A percentile compares a stretch with the other conserved stretches of the same genome.
Evolutionary conservation across 2,329 filamentous ascomycete species (phyloP).

Genomic region (Aspergillus aculeatinus): DNA sequence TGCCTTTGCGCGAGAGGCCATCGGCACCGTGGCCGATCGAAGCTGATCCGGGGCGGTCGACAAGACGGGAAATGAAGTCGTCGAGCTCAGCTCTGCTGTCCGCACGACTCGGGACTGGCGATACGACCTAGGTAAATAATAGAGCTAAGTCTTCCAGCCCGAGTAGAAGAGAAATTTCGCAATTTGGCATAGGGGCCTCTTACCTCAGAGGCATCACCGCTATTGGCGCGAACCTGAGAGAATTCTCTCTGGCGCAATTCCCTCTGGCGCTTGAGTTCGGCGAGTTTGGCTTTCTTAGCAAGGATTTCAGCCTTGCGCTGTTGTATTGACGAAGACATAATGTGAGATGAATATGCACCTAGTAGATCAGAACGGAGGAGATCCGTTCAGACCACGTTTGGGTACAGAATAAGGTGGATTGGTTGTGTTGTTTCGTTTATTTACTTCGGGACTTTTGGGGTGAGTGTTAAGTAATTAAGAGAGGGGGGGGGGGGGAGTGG

Average conservation of each 20-base stretch:
- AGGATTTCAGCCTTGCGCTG: constrained; percentile 92
- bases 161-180: neutral
- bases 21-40: constrained; percentile 54
- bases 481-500: neutral
- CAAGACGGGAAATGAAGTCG: constrained; percentile 76
- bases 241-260: constrained; percentile 79
- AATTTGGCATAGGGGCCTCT: constrained; percentile 2
- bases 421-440: neutral
- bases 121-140: constrained; percentile 55
- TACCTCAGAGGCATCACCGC: constrained; percentile 72
- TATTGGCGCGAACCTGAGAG: constrained; percentile 65
- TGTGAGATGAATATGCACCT: constrained; percentile 10
- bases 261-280: constrained; percentile 89
- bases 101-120: constrained; percentile 68
- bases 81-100: constrained; percentile 72
- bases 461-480: neutral
- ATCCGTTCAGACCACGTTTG: constrained; percentile 2
- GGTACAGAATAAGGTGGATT: neutral
- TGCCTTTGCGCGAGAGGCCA: constrained; percentile 54
- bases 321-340: constrained; percentile 48
- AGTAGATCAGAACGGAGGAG: constrained; percentile 13
- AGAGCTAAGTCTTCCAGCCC: constrained; percentile 13
- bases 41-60: constrained; percentile 75
- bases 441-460: neutral
- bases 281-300: constrained; percentile 94